A percentile compares a stretch with the other conserved stretches of the same genome.
Conservation (phyloP, 2,329 filamentous ascomycete species). For the Diplodia mutila region DNA sequence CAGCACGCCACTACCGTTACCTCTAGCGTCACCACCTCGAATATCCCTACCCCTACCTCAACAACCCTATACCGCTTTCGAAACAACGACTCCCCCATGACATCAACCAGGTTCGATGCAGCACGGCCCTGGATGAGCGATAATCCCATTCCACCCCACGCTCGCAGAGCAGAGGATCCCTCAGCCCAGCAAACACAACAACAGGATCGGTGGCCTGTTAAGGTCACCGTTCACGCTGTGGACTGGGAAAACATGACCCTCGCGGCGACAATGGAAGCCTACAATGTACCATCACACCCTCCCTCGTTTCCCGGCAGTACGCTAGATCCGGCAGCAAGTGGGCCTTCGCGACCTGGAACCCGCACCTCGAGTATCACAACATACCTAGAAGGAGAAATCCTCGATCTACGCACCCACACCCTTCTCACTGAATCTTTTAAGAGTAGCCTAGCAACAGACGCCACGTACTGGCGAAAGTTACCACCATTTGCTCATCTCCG, state of each 20-base stretch:
- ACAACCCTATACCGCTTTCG: constrained; percentile 35
- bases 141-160: constrained; percentile 35
- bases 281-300: constrained; percentile 62
- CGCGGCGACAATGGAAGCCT: constrained; percentile 71
- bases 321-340: constrained; percentile 9
- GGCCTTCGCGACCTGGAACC: constrained; percentile 29
- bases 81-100: constrained; percentile 32
- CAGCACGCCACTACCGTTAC: constrained; percentile 58
- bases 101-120: constrained; percentile 35
- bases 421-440: constrained; percentile 58
- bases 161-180: constrained; percentile 29
- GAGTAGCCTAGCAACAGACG: constrained; percentile 49
- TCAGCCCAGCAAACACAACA: constrained; percentile 33
- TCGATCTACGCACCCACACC: constrained; percentile 59
- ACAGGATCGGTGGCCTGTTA: constrained; percentile 68
- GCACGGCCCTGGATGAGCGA: constrained; percentile 45
- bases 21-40: constrained; percentile 31
- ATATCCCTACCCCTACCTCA: constrained; percentile 27
- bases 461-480: constrained; percentile 54
- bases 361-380: constrained; percentile 60
- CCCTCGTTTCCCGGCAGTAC: constrained; percentile 34
- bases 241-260: constrained; percentile 65
- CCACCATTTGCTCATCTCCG: constrained; percentile 45
- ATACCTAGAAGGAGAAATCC: constrained; percentile 70
- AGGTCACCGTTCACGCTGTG: constrained; percentile 66